Percentiles rank a stretch among this genome's conserved stretches.
These are phyloP conservation scores for Coemansia sp. DNA, from an alignment of 192 early-diverging fungal species.

Conservation along the genomic window DNA sequence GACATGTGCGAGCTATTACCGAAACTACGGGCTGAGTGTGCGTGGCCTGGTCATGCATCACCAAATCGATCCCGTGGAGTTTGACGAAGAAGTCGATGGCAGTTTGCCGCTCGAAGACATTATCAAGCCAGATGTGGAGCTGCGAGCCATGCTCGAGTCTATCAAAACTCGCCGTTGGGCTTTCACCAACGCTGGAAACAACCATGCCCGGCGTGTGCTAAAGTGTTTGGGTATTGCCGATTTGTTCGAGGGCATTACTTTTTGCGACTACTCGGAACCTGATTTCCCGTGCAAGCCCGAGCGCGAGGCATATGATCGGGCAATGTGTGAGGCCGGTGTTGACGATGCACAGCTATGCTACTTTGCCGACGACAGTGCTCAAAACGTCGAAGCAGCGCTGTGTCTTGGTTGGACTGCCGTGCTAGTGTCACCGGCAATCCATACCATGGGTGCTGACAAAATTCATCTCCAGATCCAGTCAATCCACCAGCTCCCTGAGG, in stretches of 20 bases:
- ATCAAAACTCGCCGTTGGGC: slow-evolving; percentile 67
- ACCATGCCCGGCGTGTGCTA: slow-evolving; percentile 72
- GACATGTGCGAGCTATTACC: slow-evolving; percentile 61
- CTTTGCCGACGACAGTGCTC: slow-evolving; percentile 73
- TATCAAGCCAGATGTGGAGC: slow-evolving; percentile 59
- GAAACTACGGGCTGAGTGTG: slow-evolving; percentile 71
- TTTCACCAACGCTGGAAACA: slow-evolving; percentile 73
- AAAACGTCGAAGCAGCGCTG: slow-evolving; percentile 64
- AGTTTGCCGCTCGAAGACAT: slow-evolving; percentile 64
- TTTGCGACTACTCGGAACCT: slow-evolving; percentile 67
- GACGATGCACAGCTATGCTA: slow-evolving; percentile 60
- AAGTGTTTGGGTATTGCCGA: slow-evolving; percentile 62
- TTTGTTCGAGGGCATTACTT: slow-evolving; percentile 75
- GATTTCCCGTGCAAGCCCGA: slow-evolving; percentile 77
- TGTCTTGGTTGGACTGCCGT: slow-evolving; percentile 55
- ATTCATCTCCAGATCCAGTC: slow-evolving; percentile 59
- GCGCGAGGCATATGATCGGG: slow-evolving; percentile 54
- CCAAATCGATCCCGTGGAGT: slow-evolving; percentile 63
- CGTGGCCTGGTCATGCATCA: slow-evolving; percentile 71
- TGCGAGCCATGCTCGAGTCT: slow-evolving; percentile 62
- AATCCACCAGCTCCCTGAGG: slow-evolving; percentile 62
- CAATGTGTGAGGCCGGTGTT: slow-evolving; percentile 68
- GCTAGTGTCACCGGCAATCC: slow-evolving; percentile 41
- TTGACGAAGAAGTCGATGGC: slow-evolving; percentile 67
- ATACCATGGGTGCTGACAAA: slow-evolving; percentile 17